phyloP scores from a whole-genome alignment of 176 grass and related monocot genomes.

The Zea mays region Zm-B73-REFERENCE-NAM-5.0 NC_050097.1:217951001-217951500 shows the following conservation, averaged over 20 bases:
- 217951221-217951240: not conserved
- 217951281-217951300: not conserved
- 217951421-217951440: not conserved
- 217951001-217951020: not conserved
- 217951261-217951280: not conserved
- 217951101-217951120: not conserved
- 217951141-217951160: not conserved
- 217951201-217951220: constrained; percentile 1
- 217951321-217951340: not conserved
- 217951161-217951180: not conserved
- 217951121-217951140: not conserved
- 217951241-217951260: constrained; percentile 12
- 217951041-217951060: not conserved
- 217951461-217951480: not conserved
- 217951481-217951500: constrained; percentile 50
- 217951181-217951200: not conserved
- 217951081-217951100: not conserved
- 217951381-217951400: not conserved
- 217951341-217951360: not conserved
- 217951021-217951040: not conserved
- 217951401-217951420: no score
- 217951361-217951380: not conserved
- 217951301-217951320: not conserved
- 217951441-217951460: not conserved
- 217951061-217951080: not conserved